Conservation (phyloP, 805 yeast genomes). For the Hanseniaspora pseudoguilliermondii region DNA sequence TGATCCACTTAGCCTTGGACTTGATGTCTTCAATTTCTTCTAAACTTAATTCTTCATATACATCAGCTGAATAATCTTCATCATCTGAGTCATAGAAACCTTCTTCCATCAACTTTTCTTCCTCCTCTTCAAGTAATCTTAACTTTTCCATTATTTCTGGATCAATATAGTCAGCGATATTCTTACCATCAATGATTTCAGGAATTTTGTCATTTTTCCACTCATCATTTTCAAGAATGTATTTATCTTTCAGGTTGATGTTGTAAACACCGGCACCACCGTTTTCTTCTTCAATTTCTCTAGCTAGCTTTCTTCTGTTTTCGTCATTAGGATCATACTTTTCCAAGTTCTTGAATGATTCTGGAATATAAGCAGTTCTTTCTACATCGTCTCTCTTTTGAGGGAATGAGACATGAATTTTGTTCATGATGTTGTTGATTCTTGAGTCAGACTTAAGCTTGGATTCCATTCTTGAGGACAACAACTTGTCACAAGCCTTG, state of each 20-base stretch:
- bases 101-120: slow-evolving; percentile 80
- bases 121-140: slow-evolving; percentile 93
- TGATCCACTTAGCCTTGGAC: slow-evolving; percentile 88
- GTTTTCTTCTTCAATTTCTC: slow-evolving; percentile 83
- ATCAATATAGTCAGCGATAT: slow-evolving; percentile 93
- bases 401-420: slow-evolving; percentile 90
- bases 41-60: slow-evolving; percentile 57
- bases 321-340: slow-evolving; percentile 75
- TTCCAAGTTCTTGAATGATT: slow-evolving; percentile 43
- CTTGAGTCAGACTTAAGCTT: slow-evolving; percentile 88
- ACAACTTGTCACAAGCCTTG: slow-evolving; percentile 90
- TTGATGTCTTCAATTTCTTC: slow-evolving; percentile 56
- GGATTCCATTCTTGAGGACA: slow-evolving; percentile 91
- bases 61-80: slow-evolving; percentile 54
- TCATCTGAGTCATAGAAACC: slow-evolving; percentile 88
- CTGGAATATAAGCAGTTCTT: slow-evolving; percentile 76
- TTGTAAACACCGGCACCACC: slow-evolving; percentile 99
- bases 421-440: slow-evolving; percentile 77
- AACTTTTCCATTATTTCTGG: slow-evolving; percentile 88
- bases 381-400: slow-evolving; percentile 73
- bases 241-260: slow-evolving; percentile 83
- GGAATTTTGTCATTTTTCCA: slow-evolving; percentile 98
- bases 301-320: slow-evolving; percentile 63
- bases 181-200: slow-evolving; percentile 88
- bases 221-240: slow-evolving; percentile 83